Evolutionary conservation across 2,329 filamentous ascomycete genomes (phyloP).

Genomic region (Podosphaera aphanis): DNA sequence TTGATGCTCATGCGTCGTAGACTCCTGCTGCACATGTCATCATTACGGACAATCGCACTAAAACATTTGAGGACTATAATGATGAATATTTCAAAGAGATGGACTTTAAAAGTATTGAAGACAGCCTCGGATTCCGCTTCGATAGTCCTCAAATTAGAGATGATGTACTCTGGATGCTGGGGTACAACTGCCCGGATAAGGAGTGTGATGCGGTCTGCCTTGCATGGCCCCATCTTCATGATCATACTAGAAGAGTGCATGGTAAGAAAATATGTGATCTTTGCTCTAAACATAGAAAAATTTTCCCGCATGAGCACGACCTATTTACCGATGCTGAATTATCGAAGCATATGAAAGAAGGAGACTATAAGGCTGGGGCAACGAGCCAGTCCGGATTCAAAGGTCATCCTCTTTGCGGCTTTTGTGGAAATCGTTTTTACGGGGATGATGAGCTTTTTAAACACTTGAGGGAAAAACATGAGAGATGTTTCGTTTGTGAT

Average conservation of each 20-base stretch:
- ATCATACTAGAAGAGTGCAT: conserved; percentile 63
- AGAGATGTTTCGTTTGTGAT: conserved; percentile 88
- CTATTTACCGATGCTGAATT: conserved; percentile 65
- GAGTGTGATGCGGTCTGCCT: conserved; percentile 70
- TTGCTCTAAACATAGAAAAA: conserved; percentile 85
- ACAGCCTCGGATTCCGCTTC: conserved; percentile 77
- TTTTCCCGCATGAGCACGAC: conserved; percentile 94
- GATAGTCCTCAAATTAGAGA: conserved; percentile 73
- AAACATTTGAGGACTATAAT: conserved; percentile 67
- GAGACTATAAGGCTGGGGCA: conserved; percentile 75
- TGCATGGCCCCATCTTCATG: conserved; percentile 55
- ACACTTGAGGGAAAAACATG: conserved; percentile 83
- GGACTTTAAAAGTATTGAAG: conserved; percentile 59
- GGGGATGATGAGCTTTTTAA: conserved; percentile 85
- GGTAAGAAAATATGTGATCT: conserved; percentile 78
- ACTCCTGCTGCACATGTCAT: conserved; percentile 61
- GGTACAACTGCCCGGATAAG: conserved; percentile 82
- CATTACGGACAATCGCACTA: conserved; percentile 67
- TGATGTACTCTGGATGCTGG: conserved; percentile 66
- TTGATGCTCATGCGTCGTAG: conserved; percentile 20
- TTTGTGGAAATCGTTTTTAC: conserved; percentile 82
- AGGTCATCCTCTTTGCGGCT: conserved; percentile 82
- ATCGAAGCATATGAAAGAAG: conserved; percentile 67
- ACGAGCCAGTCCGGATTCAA: conserved; percentile 88
- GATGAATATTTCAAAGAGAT: conserved; percentile 16